Evolutionary conservation across 2,329 filamentous ascomycete species (phyloP).

Genomic region (Ilyonectria sp.): DNA sequence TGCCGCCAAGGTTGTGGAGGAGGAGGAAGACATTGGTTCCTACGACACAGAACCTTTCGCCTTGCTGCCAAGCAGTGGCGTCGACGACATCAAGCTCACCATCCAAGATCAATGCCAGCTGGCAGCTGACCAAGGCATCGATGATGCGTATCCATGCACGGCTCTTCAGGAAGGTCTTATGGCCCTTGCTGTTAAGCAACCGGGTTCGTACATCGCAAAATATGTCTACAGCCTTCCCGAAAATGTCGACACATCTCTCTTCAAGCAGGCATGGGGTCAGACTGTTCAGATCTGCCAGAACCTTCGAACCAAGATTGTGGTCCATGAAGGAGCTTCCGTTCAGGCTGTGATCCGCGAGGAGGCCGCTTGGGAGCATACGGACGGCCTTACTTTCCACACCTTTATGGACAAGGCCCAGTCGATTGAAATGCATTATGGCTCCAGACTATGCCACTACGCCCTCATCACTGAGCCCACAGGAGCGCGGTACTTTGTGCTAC

Average conservation of each 20-base stretch:
- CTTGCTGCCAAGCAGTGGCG: neutral
- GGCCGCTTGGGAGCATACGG: neutral
- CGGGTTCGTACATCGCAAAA: slow-evolving; percentile 18
- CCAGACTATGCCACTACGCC: neutral
- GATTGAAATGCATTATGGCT: slow-evolving; percentile 13
- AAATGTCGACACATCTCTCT: neutral
- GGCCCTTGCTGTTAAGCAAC: slow-evolving; percentile 17
- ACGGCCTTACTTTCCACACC: neutral
- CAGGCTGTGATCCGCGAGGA: slow-evolving; percentile 1
- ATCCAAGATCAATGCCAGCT: neutral
- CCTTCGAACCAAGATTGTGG: slow-evolving; percentile 13
- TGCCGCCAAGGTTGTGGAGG: slow-evolving; percentile 36
- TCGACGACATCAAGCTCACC: neutral
- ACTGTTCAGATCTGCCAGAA: neutral
- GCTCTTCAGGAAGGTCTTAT: slow-evolving; percentile 21
- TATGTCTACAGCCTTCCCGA: slow-evolving; percentile 5
- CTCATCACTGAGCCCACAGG: neutral
- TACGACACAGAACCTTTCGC: slow-evolving; percentile 10
- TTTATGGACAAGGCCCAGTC: slow-evolving; percentile 4
- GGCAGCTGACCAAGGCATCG: slow-evolving; percentile 45
- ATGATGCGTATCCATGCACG: slow-evolving; percentile 30
- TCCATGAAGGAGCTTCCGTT: neutral
- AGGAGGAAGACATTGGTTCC: neutral
- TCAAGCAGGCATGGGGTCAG: slow-evolving; percentile 1
- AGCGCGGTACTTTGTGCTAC: neutral